Conservation (phyloP, 2,329 filamentous ascomycete species). For the Fusarium metavorans region DNA sequence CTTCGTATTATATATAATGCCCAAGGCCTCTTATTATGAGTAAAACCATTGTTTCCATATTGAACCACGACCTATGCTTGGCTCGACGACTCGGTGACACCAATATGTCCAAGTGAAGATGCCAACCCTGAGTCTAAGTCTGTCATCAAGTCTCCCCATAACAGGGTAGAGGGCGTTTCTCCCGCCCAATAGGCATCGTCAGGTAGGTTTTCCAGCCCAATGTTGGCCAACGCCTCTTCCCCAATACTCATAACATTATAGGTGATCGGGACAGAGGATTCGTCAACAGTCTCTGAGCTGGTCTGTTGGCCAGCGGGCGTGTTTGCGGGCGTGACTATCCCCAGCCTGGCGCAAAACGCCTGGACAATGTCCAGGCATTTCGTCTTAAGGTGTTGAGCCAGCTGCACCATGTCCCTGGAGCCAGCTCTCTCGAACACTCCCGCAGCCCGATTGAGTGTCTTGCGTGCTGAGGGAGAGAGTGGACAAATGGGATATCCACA, state of each 20-base stretch:
- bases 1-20: too few species aligned
- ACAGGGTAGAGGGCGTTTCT: constrained; percentile 25
- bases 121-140: constrained; percentile 35
- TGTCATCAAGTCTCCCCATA: constrained; percentile 41
- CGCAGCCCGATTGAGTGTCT: constrained; percentile 22
- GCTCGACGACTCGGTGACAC: constrained; percentile 7
- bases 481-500: constrained; percentile 45
- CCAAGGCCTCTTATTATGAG: too few species aligned
- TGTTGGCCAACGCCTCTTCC: constrained; percentile 9
- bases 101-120: constrained; percentile 45
- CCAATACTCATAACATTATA: constrained; percentile 30
- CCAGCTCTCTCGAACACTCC: constrained; percentile 28
- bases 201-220: constrained; percentile 4
- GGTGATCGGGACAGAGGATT: not conserved
- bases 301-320: constrained; percentile 7
- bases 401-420: constrained; percentile 1
- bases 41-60: not conserved
- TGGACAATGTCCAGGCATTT: constrained; percentile 33
- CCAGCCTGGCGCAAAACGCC: constrained; percentile 35
- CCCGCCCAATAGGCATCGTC: constrained; percentile 24
- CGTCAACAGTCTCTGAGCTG: not conserved
- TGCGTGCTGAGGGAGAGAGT: constrained; percentile 34
- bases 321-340: constrained; percentile 30
- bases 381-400: constrained; percentile 18
- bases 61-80: not conserved